Percentiles rank a stretch among this genome's conserved stretches.
Evolutionary conservation across 2,329 filamentous ascomycete genomes (phyloP).

Genomic region (Graphium sp.): DNA sequence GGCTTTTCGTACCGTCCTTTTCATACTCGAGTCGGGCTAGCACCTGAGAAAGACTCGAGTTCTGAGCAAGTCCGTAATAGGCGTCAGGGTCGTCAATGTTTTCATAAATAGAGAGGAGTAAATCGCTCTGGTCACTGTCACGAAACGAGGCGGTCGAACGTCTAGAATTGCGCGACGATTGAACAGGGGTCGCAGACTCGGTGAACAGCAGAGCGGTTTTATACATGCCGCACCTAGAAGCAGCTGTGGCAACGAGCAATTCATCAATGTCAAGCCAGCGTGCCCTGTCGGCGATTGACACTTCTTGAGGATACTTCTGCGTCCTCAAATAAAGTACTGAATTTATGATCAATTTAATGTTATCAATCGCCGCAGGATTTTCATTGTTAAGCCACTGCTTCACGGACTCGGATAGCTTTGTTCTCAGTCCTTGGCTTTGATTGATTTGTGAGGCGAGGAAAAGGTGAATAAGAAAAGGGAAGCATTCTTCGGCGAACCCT

Average conservation of each 20-base stretch:
- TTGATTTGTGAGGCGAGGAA: conserved; percentile 55
- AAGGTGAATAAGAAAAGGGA: conserved; percentile 76
- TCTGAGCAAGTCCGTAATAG: conserved; percentile 80
- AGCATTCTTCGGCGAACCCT: conserved; percentile 54
- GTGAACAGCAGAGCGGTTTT: conserved; percentile 74
- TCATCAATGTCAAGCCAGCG: conserved; percentile 81
- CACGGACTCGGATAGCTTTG: conserved; percentile 47
- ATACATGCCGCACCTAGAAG: conserved; percentile 65
- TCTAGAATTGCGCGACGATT: conserved; percentile 38
- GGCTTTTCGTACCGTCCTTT: conserved; percentile 67
- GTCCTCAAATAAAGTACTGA: conserved; percentile 77
- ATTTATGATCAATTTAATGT: conserved; percentile 58
- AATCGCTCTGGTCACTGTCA: conserved; percentile 39
- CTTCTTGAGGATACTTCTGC: conserved; percentile 57
- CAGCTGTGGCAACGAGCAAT: conserved; percentile 50
- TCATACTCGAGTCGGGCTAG: conserved; percentile 79
- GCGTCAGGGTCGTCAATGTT: conserved; percentile 92
- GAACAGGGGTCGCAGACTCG: conserved; percentile 39
- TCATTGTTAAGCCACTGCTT: conserved; percentile 39
- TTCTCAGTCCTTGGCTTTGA: conserved; percentile 39
- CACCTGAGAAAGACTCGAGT: conserved; percentile 59
- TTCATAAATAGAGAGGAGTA: conserved; percentile 71
- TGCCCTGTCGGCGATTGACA: conserved; percentile 60
- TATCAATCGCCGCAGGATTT: conserved; percentile 29
- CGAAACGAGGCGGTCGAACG: conserved; percentile 46